Evolutionary conservation across 148 eudicot genomes (phyloP), one percentile per base, ranked within the genome.

Genomic region (Nepenthes mirabilis): DNA sequence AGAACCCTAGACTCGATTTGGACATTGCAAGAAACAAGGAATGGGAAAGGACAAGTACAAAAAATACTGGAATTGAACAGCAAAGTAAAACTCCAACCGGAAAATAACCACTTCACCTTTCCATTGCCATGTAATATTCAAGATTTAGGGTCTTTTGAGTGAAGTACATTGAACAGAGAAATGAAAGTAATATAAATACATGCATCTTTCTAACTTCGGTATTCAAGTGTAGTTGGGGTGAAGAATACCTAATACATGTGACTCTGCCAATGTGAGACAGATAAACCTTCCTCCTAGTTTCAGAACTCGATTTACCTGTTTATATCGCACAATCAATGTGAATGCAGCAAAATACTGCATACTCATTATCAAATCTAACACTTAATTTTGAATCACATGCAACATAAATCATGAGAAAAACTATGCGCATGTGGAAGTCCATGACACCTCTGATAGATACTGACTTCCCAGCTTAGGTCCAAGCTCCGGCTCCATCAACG

Each of bases 401-500:
- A 61, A 70, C 64, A 71, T 49, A 50, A 74, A 59, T 36, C 53
- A 13, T 49, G 6, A 33, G 48, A 45, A 67, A 66, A 60, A 43
- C 3, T 56, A 52, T 35, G 58, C 59, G 53, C 49, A 56, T 65
- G 52, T 36, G 47, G 49, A 55, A 67, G 64, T 66, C 60, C 65
- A 70, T 23, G 63, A 57, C 79, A 91, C 98, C 98, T 93, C 96
- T 14, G 90, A 85, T 53, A 93, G 66, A 74, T 93, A 93, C 63
- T 77, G 80, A 73, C 57, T 77, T 14, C 98, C 98, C 43, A 93
- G 75, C 65, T 72, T 79, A 5, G 88, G 48, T 14, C 98, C 98
- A 58, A 74, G 76, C 73, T 82, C 82, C 36, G 98, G 96, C 80
- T 93, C 98, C 98, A 93, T 93, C 69, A 93, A 70, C 35, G 98